phyloP scores from a whole-genome alignment of 2,329 filamentous ascomycete species.

The Spiromastix sp. region DNA sequence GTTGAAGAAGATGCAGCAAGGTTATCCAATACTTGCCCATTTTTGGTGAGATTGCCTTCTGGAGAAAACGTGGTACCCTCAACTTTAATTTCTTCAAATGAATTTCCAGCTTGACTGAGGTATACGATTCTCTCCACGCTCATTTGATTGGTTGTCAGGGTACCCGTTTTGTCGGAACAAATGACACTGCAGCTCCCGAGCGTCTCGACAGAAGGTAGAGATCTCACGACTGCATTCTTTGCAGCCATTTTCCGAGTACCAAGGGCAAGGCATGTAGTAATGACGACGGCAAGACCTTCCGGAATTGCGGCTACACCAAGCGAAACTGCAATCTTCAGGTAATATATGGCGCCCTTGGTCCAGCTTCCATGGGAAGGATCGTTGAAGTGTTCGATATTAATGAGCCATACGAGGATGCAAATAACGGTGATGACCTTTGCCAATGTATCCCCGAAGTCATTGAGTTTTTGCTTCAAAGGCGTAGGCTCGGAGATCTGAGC shows the following conservation, averaged over 20 bases:
- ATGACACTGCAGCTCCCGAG: constrained; percentile 98
- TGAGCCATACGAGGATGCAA: constrained; percentile 92
- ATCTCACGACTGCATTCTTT: constrained; percentile 95
- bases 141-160: constrained; percentile 98
- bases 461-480: constrained; percentile 95
- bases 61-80: constrained; percentile 90
- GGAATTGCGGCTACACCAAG: constrained; percentile 96
- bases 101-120: constrained; percentile 60
- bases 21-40: constrained; percentile 59
- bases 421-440: constrained; percentile 98
- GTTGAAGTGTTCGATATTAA: constrained; percentile 95
- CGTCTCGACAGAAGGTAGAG: constrained; percentile 91
- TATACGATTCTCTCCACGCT: constrained; percentile 90
- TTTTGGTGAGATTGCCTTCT: constrained; percentile 58
- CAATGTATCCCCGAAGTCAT: constrained; percentile 90
- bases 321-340: constrained; percentile 97
- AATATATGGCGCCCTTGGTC: constrained; percentile 97
- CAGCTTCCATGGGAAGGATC: constrained; percentile 88
- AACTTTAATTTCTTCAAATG: constrained; percentile 76
- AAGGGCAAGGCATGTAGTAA: constrained; percentile 93
- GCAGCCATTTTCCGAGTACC: constrained; percentile 98
- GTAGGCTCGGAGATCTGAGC: constrained; percentile 97
- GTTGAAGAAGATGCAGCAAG: constrained; percentile 63
- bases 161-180: constrained; percentile 98
- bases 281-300: constrained; percentile 93